A percentile compares a stretch with the other conserved stretches of the same genome.
These are phyloP conservation scores for Medicago arabica DNA, from an alignment of 306 rosid species.

Conservation along the genomic window DNA sequence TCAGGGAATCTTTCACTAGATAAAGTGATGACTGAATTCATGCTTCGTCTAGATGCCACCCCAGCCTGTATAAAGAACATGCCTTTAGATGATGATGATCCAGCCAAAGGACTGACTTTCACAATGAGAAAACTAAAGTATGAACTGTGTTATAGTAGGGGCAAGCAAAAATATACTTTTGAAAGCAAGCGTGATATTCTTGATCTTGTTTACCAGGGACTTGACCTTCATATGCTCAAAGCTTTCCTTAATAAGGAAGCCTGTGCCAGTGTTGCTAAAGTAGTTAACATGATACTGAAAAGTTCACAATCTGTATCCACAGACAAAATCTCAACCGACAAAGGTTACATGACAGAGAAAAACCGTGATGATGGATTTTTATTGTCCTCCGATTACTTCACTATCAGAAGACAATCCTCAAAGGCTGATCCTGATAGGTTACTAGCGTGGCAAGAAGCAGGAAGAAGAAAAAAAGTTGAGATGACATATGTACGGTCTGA, in stretches of 20 bases:
- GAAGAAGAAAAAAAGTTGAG: slow-evolving; percentile 89
- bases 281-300: slow-evolving; percentile 77
- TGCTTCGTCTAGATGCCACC: slow-evolving; percentile 86
- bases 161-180: slow-evolving; percentile 90
- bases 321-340: slow-evolving; percentile 68
- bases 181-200: slow-evolving; percentile 89
- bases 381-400: slow-evolving; percentile 91
- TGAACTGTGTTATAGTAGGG: slow-evolving; percentile 86
- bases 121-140: slow-evolving; percentile 78
- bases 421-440: slow-evolving; percentile 94
- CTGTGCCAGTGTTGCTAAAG: slow-evolving; percentile 72
- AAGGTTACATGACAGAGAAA: slow-evolving; percentile 67
- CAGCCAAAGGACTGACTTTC: slow-evolving; percentile 93
- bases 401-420: slow-evolving; percentile 91
- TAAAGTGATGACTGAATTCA: slow-evolving; percentile 98
- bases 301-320: slow-evolving; percentile 65
- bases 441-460: slow-evolving; percentile 97
- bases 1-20: slow-evolving; percentile 96
- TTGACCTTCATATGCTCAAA: slow-evolving; percentile 87
- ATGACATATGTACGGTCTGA: slow-evolving; percentile 81
- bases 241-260: slow-evolving; percentile 71
- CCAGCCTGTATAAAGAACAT: slow-evolving; percentile 81
- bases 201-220: slow-evolving; percentile 95
- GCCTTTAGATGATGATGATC: slow-evolving; percentile 96
- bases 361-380: slow-evolving; percentile 94